Base-by-base conservation (phyloP, 768 basidiomycete species). In the Tricholoma hemisulphureum region DNA sequence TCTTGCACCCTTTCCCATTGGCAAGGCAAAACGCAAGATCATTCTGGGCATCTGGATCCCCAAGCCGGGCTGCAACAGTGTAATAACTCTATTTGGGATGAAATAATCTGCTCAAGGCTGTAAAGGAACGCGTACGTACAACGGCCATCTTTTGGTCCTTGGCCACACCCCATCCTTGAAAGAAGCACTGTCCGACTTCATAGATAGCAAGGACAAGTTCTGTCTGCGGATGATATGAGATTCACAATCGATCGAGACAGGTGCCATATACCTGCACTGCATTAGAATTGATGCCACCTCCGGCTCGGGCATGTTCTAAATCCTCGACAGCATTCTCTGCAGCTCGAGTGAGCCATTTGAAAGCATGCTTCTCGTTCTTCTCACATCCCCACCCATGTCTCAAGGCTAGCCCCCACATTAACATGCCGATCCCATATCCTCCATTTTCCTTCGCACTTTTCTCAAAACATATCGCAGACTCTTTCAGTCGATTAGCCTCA, bases 121-220 rank as follows among this genome's bases (percentile, higher is more conserved):
- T 28, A 29, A 21, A 21, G 23, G 16, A 18, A 29, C 53, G 20
- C 23, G 43, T 28, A 81, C 88, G 56, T 69, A 91, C 89, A 24
- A 93, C 86, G 6, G 83, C 91, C 91, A 95, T 92, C 79, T 89
- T 91, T 75, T 90, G 87, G 71, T 95, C 91, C 69, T 92, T 91
- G 26, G 74, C 67, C 11, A 93, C 86, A 7, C 94, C 94, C 93
- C 93, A 95, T 1, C 93, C 94, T 52, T 93, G 91, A 68, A 90
- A 91, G 73, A 94, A 96, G 68, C 91, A 93, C 70, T 93, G 91
- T 1, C 91, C 94, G 4, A 95, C 91, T 73, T 95, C 94, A 67
- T 94, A 92, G 46, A 95, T 89, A 0, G 94, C 92, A 20, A 95
- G 78, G 18, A 94, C 87, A 13, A 96, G 81, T 70, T 95, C 93